Conservation (phyloP, 2,329 filamentous ascomycete genomes). For the Cladosporium velox region DNA sequence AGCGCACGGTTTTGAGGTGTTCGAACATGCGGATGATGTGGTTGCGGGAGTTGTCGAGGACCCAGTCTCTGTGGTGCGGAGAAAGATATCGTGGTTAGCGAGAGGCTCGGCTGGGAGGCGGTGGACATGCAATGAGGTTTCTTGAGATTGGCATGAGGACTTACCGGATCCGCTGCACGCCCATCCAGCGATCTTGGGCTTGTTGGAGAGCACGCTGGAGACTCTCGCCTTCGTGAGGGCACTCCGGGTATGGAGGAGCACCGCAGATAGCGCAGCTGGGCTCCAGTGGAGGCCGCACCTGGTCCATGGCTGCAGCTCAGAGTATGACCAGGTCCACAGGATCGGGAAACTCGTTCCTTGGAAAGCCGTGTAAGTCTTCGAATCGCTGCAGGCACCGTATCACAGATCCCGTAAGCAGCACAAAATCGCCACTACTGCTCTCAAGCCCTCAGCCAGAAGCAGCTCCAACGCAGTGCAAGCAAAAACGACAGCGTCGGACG, state of each 20-base stretch:
- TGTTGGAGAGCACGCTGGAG: slow-evolving; percentile 37
- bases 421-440: slow-evolving; percentile 3
- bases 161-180: slow-evolving; percentile 34
- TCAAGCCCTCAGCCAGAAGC: slow-evolving; percentile 1
- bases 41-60: slow-evolving; percentile 47
- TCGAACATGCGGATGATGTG: slow-evolving; percentile 49
- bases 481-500: neutral
- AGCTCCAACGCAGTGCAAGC: neutral
- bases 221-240: slow-evolving; percentile 38
- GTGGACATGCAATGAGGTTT: neutral
- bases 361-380: neutral
- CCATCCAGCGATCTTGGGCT: slow-evolving; percentile 35
- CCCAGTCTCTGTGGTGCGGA: slow-evolving; percentile 44
- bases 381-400: neutral
- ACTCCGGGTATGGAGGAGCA: slow-evolving; percentile 36
- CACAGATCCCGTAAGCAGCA: neutral
- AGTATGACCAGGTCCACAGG: neutral
- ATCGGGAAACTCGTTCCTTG: neutral
- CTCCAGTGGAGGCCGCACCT: neutral
- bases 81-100: neutral
- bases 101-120: no score
- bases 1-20: slow-evolving; percentile 42
- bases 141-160: neutral
- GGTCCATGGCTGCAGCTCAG: neutral
- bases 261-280: slow-evolving; percentile 41